Conservation (phyloP, 495 filamentous ascomycete species). For the Neurospora sp. region DNA sequence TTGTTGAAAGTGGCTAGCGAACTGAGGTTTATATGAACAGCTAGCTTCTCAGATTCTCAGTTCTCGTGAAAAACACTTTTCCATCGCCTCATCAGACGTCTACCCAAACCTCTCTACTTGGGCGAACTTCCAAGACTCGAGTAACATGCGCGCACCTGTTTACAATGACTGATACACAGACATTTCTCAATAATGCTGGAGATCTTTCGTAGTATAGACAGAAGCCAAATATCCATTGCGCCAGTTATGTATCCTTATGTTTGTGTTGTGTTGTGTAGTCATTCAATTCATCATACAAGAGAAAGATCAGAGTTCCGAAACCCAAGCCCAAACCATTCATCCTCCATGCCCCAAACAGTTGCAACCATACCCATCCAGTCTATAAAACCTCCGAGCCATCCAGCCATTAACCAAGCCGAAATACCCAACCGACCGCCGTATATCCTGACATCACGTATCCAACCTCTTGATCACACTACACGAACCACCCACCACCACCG, state of each 20-base stretch:
- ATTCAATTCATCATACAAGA: neutral
- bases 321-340: neutral
- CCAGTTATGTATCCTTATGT: neutral
- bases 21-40: neutral
- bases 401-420: neutral
- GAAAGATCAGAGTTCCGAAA: neutral
- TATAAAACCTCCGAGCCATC: neutral
- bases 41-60: no score
- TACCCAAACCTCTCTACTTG: no score
- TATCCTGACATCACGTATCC: neutral
- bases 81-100: no score
- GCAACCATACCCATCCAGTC: neutral
- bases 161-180: no score
- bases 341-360: neutral
- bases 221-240: neutral
- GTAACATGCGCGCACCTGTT: no score
- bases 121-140: no score
- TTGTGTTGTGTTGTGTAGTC: neutral
- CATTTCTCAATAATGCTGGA: no score
- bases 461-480: no score
- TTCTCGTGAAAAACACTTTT: no score
- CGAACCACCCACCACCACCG: no score
- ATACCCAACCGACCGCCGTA: neutral
- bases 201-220: no score
- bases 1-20: rapidly evolving